Base-by-base conservation (phyloP, 805 yeast species). In the Candida broadrunensis region DNA sequence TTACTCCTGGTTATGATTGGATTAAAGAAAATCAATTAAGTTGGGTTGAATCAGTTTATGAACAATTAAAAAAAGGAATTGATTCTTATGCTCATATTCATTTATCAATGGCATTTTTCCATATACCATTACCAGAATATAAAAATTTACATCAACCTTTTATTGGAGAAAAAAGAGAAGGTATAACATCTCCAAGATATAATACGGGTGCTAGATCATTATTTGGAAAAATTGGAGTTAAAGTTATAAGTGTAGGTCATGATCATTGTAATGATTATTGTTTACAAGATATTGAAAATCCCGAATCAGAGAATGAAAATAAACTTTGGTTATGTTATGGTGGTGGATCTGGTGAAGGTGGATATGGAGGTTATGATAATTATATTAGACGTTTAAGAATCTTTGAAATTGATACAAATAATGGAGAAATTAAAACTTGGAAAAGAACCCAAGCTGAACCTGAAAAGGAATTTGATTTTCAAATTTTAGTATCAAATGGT, bases 261-360 rank as follows among this genome's bases (percentile, higher is more conserved):
- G 99, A 93, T 55, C 99, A 93, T 60, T 86, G 88, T 51, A 93
- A 93, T 61, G 98, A 93, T 56, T 93, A 77, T 58, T 93, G 99
- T 62, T 63, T 87, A 44, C 62, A 72, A 38, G 85, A 85, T 48
- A 59, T 67, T 17, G 48, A 56, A 33, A 58, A 65, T n/a, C 51
- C 55, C 2, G 44, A 50, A 6, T 8, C 26, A 7, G 54, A 48
- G 11, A 33, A 46, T 4, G 54, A 57, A 26, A 60, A 71, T 51
- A 64, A 65, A 41, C 62, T 84, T 24, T 88, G 96, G 95, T 65
- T 93, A 25, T 93, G 99, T 55, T 89, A 88, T 56, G 99, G 96
- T 3, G 99, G 99, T 19, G 95, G 82, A 1, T 74, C 78, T 4
- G 99, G 98, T 13, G 95, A 88, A 63, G 99, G 98, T 30, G 98